Evolutionary conservation across 2,329 filamentous ascomycete species (phyloP), one percentile per base, ranked within the genome.

Genomic region (Pseudogymnoascus verrucosus): DNA sequence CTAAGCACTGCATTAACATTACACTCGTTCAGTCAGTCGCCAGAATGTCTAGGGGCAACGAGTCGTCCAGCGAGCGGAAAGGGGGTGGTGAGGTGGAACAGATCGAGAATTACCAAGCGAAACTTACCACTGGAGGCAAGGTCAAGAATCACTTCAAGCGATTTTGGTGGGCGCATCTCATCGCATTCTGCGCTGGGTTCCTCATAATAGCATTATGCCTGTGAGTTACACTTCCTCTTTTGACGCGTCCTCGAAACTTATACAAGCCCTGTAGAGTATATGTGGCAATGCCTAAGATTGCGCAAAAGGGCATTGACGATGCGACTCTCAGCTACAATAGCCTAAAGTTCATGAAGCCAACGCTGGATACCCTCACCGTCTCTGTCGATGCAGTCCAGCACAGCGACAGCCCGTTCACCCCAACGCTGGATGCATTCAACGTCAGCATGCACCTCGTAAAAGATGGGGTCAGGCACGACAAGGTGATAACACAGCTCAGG

Each of bases 211-310:
- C 80, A 2, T 72, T 87, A 36, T 83, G 82, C 39, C 72, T 87
- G 82, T 85, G 78, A 76, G 81, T 76, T 28, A 14, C 12, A 31
- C 23, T 11, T 19, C 28, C 4, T 34, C 57, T 37, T 61, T 62
- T n/a, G 19, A 14, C 10, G 19, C 19, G 21, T 47, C n/a, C n/a
- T n/a, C 21, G n/a, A 23, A 4, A 42, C 19, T 40, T 28, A 60
- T 37, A 60, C 36, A 23, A 2, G 7, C 23, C 23, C 14, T 28
- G 26, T 67, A 83, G 82, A 42, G 77, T 86, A 59, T 87, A 80
- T 68, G 84, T 86, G 61, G 84, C 72, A 2, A 83, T 85, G 68
- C 84, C 84, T 16, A 78, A 80, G 34, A 83, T 83, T 64, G 83
- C 83, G 34, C 84, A 86, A 68, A 64, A 72, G 42, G 78, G 79